Base-by-base conservation (phyloP, 2,329 filamentous ascomycete species). In the Xylariaceae sp. region DNA sequence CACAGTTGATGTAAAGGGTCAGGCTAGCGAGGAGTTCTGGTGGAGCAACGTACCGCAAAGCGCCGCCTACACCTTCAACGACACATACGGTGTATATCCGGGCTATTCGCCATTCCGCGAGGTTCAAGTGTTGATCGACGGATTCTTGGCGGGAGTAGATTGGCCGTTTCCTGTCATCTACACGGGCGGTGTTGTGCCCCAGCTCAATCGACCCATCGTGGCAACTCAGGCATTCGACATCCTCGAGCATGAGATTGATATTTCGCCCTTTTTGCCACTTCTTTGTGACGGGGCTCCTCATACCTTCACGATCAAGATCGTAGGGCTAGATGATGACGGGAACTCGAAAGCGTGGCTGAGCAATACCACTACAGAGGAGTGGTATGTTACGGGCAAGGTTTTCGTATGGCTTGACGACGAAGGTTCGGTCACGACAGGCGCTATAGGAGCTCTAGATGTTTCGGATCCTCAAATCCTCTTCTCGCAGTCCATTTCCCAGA, bases 1-100 rank as follows among this genome's bases (percentile, higher is more conserved):
- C 48, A 83, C 86, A 0, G 76, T 94, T n/a, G 82, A 86, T 9
- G 87, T 89, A 14, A 89, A 84, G 57, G 89, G 87, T 1, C 89
- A 94, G 65, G 77, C 77, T 0, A 70, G 75, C 14, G 89, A 94
- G 69, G 89, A 95, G 65, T 92, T 92, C 61, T 95, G 89, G 88
- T 94, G 87, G 83, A 80, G 77, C 49, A 92, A 92, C 61, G 83
- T 90, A 1, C 78, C 86, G 2, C 76, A 84, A 39, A 80, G 78
- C 10, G 78, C 84, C 55, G 73, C 73, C 3, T 55, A 75, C 33
- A 76, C 78, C 3, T 92, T 91, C 62, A 71, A 75, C 5, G 66
- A 68, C 6, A 75, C 74, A 1, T 75, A 77, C 4, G 82, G 80
- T 11, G 68, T 70, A 1, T 72, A 90, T 0, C 80, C 81, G 19